phyloP scores from a whole-genome alignment of 805 yeast species.

The Kluyveromyces starmeri region DNA sequence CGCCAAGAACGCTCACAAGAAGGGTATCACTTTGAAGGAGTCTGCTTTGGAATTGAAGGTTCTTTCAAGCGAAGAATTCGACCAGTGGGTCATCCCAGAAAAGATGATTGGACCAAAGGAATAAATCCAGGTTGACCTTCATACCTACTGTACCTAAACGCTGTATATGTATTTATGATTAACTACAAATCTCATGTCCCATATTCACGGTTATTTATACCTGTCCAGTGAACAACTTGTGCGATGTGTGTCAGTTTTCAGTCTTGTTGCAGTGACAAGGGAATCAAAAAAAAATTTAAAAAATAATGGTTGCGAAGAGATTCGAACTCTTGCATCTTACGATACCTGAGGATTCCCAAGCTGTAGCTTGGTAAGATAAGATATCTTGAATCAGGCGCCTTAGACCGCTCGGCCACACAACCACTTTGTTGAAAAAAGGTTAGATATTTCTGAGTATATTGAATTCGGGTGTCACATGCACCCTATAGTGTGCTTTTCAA shows the following conservation, averaged over 20 bases:
- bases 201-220: too few relatives aligned
- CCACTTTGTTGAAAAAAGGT: constrained; percentile 11
- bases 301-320: constrained; percentile 19
- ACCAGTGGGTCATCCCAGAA: constrained; percentile 96
- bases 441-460: too few relatives aligned
- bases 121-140: too few relatives aligned
- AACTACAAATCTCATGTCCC: too few relatives aligned
- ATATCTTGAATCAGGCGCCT: constrained; percentile 21
- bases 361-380: constrained; percentile 3
- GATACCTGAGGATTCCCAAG: constrained; percentile 18
- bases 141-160: too few relatives aligned
- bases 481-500: too few relatives aligned
- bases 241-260: too few relatives aligned
- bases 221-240: too few relatives aligned
- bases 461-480: too few relatives aligned
- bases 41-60: constrained; percentile 88
- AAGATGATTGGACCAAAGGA: constrained; percentile 90
- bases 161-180: too few relatives aligned
- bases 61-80: constrained; percentile 77
- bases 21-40: constrained; percentile 91
- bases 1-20: constrained; percentile 97
- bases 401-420: constrained; percentile 24
- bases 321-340: constrained; percentile 22
- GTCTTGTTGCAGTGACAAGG: too few relatives aligned
- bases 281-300: neutral